Percentiles rank a stretch among this genome's conserved stretches.
Conservation (phyloP, 495 filamentous ascomycete genomes). For the Penicillium malachiteum region DNA sequence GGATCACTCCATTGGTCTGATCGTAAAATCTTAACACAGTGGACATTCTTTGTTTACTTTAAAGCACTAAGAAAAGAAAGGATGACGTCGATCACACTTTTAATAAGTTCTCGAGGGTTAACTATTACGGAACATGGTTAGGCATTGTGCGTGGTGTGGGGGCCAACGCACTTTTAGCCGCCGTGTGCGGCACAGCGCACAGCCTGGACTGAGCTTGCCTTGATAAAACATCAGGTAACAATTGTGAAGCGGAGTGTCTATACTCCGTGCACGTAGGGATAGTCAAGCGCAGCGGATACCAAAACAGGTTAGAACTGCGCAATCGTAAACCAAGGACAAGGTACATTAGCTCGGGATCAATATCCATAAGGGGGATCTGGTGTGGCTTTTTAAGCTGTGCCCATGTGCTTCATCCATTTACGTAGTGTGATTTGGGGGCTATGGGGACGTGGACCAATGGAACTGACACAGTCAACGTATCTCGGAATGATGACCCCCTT, state of each 20-base stretch:
- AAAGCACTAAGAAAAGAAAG: slow-evolving; percentile 17
- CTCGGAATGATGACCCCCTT: too few species aligned
- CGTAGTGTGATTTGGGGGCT: too few species aligned
- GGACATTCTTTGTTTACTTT: slow-evolving; percentile 7
- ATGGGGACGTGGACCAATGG: too few species aligned
- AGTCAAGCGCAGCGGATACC: background rate
- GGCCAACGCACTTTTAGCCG: slow-evolving; percentile 3
- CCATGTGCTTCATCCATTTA: too few species aligned
- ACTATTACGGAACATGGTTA: too few species aligned
- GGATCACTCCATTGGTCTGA: slow-evolving; percentile 8
- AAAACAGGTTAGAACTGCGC: background rate
- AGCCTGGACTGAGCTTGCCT: slow-evolving; percentile 9
- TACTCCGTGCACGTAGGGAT: too few species aligned
- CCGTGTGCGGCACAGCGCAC: slow-evolving; percentile 6
- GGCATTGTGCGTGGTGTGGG: background rate
- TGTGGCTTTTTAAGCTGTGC: too few species aligned
- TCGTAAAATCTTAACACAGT: slow-evolving; percentile 9
- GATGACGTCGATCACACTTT: slow-evolving; percentile 14
- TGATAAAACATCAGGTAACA: slow-evolving; percentile 5
- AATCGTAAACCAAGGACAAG: background rate
- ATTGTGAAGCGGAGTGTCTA: too few species aligned
- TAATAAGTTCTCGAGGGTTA: too few species aligned
- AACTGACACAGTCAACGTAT: too few species aligned
- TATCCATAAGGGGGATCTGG: too few species aligned
- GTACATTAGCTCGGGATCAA: background rate